A percentile compares a stretch with the other conserved stretches of the same genome.
These are phyloP conservation scores for Leccinum variicolor DNA, from an alignment of 768 basidiomycete species.

Conservation along the genomic window DNA sequence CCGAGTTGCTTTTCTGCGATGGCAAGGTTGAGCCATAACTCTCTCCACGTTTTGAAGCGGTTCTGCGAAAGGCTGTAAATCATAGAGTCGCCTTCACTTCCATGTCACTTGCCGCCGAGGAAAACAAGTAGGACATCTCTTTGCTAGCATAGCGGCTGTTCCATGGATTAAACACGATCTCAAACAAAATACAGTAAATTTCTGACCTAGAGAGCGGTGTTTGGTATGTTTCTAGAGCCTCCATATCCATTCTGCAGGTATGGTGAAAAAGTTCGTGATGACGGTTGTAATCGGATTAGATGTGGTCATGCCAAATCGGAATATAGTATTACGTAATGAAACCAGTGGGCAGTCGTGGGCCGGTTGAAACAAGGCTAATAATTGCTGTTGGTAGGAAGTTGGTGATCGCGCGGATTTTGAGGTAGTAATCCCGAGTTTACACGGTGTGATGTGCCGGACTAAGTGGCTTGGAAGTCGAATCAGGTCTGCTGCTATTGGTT, in stretches of 20 bases:
- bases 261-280: neutral
- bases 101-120: slow-evolving; percentile 65
- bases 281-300: neutral
- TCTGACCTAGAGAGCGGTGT: slow-evolving; percentile 75
- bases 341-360: too few relatives aligned
- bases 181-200: neutral
- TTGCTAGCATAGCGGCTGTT: slow-evolving; percentile 96
- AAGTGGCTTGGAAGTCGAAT: too few relatives aligned
- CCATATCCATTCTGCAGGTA: slow-evolving; percentile 38
- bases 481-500: too few relatives aligned
- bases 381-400: too few relatives aligned
- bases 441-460: too few relatives aligned
- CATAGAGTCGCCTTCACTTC: neutral
- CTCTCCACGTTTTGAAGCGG: slow-evolving; percentile 92
- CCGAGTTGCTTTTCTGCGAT: slow-evolving; percentile 96
- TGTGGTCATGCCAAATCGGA: neutral
- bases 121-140: slow-evolving; percentile 97
- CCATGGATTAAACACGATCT: neutral
- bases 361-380: too few relatives aligned
- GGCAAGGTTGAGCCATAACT: slow-evolving; percentile 94
- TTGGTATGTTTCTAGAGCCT: slow-evolving; percentile 69
- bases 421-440: too few relatives aligned
- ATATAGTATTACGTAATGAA: neutral
- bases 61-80: slow-evolving; percentile 49
- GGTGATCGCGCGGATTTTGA: too few relatives aligned